Percentiles rank a stretch among this genome's conserved stretches.
These are phyloP conservation scores for Platanthera zijinensis DNA, from an alignment of 106 monocot genomes.

Conservation along the genomic window DNA sequence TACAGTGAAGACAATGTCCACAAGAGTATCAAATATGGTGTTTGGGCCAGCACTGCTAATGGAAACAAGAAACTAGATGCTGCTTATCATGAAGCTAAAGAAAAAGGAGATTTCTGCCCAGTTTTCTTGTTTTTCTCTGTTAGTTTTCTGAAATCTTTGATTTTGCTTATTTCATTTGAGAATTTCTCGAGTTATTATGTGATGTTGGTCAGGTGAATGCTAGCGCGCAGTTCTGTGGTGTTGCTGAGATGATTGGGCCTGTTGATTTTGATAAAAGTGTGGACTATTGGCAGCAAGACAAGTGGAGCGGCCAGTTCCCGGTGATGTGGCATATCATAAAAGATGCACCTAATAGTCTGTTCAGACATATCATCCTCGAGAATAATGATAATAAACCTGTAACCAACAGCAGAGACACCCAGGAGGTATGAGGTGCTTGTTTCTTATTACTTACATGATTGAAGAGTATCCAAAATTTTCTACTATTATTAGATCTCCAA, in stretches of 20 bases:
- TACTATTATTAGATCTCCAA: constrained; percentile 2
- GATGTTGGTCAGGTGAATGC: constrained; percentile 37
- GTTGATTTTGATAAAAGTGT: constrained; percentile 94
- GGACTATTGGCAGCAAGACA: constrained; percentile 92
- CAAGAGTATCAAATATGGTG: constrained; percentile 89
- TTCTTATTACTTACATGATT: constrained; percentile 1
- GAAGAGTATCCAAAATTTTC: not conserved
- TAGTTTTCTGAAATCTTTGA: constrained; percentile 10
- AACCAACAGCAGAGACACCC: constrained; percentile 94
- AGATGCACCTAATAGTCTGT: constrained; percentile 77
- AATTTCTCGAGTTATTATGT: not conserved
- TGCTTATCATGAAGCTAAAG: constrained; percentile 67
- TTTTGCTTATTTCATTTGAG: constrained; percentile 3
- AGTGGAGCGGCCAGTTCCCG: constrained; percentile 84
- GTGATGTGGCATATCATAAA: constrained; percentile 89
- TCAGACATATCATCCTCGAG: constrained; percentile 84
- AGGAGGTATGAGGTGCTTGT: constrained; percentile 48
- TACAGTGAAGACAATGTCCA: constrained; percentile 97
- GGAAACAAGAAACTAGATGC: constrained; percentile 82
- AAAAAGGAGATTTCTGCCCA: constrained; percentile 42
- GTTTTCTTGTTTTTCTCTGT: constrained; percentile 96
- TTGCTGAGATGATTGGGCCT: constrained; percentile 89
- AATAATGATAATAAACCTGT: constrained; percentile 97
- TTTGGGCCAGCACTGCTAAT: constrained; percentile 94
- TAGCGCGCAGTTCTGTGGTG: constrained; percentile 86